These are phyloP conservation scores for Sporothrix phasma DNA, from an alignment of 2,329 filamentous ascomycete species.

Conservation along the genomic window DNA sequence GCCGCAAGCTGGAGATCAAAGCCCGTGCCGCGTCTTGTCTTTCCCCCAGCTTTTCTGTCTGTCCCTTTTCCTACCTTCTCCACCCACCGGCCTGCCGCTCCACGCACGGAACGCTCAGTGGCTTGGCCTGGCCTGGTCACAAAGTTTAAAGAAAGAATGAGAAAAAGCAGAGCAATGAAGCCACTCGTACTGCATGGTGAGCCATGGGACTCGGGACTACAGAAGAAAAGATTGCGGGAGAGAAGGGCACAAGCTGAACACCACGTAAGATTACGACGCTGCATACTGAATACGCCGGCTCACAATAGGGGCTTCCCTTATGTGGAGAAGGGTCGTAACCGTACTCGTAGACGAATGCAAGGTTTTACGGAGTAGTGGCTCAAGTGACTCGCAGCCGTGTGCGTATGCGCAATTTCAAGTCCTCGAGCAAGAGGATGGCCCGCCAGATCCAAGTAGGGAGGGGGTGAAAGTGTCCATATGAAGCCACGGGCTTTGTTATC, in stretches of 20 bases:
- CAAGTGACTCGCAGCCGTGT: neutral
- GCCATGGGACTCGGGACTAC: constrained; percentile 1
- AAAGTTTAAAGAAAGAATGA: no score
- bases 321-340: no score
- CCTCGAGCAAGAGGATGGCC: neutral
- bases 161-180: neutral
- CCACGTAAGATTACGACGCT: neutral
- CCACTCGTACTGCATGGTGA: neutral
- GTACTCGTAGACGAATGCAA: neutral
- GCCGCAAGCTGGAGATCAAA: neutral
- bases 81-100: neutral
- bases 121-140: neutral
- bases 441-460: neutral
- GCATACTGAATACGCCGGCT: neutral
- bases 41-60: neutral
- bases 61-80: neutral
- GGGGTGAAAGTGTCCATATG: neutral
- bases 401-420: neutral
- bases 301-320: neutral
- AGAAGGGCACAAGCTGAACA: neutral
- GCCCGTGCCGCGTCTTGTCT: neutral
- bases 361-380: neutral
- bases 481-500: no score
- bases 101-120: neutral
- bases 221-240: neutral